Conservation (phyloP, 371 early-diverging fungal genomes). For the Syncephalastrum monosporum region DNA sequence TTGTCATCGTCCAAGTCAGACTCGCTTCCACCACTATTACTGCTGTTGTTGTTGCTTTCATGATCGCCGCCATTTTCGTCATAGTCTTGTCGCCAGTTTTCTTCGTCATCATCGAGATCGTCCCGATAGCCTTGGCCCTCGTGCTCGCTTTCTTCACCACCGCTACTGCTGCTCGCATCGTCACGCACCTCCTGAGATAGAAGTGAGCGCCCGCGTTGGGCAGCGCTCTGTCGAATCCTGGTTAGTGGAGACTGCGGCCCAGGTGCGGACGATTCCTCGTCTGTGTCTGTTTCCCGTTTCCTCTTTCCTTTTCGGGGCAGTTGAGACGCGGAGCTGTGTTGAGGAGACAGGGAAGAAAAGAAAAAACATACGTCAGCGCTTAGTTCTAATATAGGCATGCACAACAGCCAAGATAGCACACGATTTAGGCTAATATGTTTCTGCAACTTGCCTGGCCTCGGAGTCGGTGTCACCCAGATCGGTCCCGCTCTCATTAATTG, state of each 20-base stretch:
- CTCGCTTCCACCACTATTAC: constrained; percentile 9
- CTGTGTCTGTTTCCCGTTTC: constrained; percentile 19
- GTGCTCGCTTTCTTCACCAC: constrained; percentile 21
- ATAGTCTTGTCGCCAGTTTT: constrained; percentile 2
- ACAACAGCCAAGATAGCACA: too few relatives aligned
- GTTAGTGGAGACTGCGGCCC: constrained; percentile 15
- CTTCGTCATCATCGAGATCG: constrained; percentile 8
- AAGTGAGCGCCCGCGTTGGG: constrained; percentile 28
- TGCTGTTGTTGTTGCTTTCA: constrained; percentile 2
- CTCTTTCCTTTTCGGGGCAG: constrained; percentile 18
- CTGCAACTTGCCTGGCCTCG: constrained; percentile 24
- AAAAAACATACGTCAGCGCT: not conserved
- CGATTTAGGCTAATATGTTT: not conserved
- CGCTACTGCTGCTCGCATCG: constrained; percentile 8
- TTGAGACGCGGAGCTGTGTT: constrained; percentile 16
- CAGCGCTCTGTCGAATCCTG: constrained; percentile 15
- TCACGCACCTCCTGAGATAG: constrained; percentile 23
- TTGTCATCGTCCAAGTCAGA: constrained; percentile 24
- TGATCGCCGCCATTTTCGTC: constrained; percentile 23
- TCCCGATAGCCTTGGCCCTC: constrained; percentile 4
- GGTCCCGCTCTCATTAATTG: constrained; percentile 55
- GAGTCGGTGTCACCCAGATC: constrained; percentile 50
- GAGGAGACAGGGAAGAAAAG: constrained; percentile 3
- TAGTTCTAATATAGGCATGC: too few relatives aligned
- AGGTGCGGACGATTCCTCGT: constrained; percentile 5